Base-by-base conservation (phyloP, 805 yeast genomes). In the Blastobotrys terrestris region DNA sequence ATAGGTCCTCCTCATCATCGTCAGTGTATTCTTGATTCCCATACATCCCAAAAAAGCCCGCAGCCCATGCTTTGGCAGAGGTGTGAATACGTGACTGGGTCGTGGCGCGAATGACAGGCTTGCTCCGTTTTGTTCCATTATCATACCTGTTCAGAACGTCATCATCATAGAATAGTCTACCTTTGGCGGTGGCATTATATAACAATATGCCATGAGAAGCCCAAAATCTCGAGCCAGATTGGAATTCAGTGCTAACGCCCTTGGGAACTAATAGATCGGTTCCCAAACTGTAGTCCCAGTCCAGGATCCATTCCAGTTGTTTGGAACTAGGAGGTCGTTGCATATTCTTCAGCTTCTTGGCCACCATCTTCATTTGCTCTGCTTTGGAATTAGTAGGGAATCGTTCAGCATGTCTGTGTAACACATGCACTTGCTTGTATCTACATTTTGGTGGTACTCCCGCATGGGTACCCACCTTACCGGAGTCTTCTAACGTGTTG, bases 371-470 rank as follows among this genome's bases (percentile, higher is more conserved):
- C 60, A 81, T 68, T 53, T 71, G 72, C 3, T 64, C 59, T 21
- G 64, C 69, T 2, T 74, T 69, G n/a, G 72, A 68, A 2, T 59
- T 65, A 2, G 85, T 77, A 2, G 88, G 89, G 62, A 74, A 85
- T 58, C 95, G 72, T 66, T 87, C 94, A 18, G 92, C 95, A 63
- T 88, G 95, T 62, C 96, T 77, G 59, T 83, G 81, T 49, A 85
- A 68, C 19, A 85, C 68, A 58, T 84, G 89, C 7, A 85, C 87
- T 66, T 85, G 92, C 59, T 79, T 79, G 52, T 83, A 71, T 3
- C 67, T 60, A 66, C 87, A 83, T 20, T 18, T 8, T 3, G 43
- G 20, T 3, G 52, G 52, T 6, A 39, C 35, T 8, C 49, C 49
- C 8, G 20, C 35, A n/a, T 22, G 16, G 8, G 39, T 26, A 2